Base-by-base conservation (phyloP, 2,329 filamentous ascomycete genomes). In the Chlorencoelia australis region DNA sequence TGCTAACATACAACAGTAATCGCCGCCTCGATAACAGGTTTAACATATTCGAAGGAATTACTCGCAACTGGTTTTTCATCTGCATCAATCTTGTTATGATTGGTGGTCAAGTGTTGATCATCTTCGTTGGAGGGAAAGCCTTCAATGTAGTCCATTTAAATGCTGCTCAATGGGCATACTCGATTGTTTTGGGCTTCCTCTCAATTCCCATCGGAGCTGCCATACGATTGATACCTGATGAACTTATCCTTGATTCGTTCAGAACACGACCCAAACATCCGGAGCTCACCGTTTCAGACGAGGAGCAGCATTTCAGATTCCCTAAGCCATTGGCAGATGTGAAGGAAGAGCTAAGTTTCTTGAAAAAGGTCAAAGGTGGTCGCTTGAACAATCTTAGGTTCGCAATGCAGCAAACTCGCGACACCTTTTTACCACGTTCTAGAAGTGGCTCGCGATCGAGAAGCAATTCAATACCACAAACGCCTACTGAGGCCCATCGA, bases 41-140 rank as follows among this genome's bases (percentile, higher is more conserved):
- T 69, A 96, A 96, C 62, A 87, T 96, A 44, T 89, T 96, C 43
- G 89, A 95, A 56, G 86, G 86, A 37, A 73, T 96, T 41, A 71
- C 71, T 17, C 74, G 74, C 56, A 96, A 96, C 59, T 82, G 71
- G 63, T 94, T 93, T 69, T 96, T 96, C 65, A 73, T 93, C 24
- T 72, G 63, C 25, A 95, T 96, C 60, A 87, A 87, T 62, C 54
- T 69, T 42, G 69, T 94, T 58, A 95, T 96, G 82, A 76, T 89
- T 48, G 88, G 77, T 45, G 86, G 84, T 15, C 89, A 96, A 57
- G 67, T 91, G 17, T 71, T 95, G 60, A 96, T 96, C 56, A 73
- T 95, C 51, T 91, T 84, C 52, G 74, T 94, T 33, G 89, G 89
- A 46, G 83, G 85, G 20, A 63, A 66, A 7, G 85, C 88, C 2